phyloP scores from a whole-genome alignment of 306 rosid genomes.

The Pyrus bretschneideri region DNA sequence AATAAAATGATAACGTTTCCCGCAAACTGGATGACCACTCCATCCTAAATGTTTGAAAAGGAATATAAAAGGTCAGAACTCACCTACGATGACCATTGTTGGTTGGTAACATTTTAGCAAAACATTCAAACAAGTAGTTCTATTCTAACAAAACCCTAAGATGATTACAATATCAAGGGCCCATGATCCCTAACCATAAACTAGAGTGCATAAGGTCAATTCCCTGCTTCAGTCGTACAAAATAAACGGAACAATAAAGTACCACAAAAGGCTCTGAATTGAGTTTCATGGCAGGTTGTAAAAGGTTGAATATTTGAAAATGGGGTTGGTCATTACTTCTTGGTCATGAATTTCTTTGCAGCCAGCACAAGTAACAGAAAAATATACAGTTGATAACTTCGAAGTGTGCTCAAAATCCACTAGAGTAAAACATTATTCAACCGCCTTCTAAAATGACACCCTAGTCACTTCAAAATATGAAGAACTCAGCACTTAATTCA shows the following conservation, averaged over 20 bases:
- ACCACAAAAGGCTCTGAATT: background rate
- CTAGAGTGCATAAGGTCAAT: background rate
- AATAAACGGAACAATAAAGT: background rate
- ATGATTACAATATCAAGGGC: background rate
- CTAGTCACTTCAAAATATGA: background rate
- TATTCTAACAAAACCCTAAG: background rate
- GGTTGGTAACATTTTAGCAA: background rate
- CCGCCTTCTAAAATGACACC: background rate
- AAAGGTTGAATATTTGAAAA: background rate
- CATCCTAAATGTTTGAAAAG: slow-evolving; percentile 49
- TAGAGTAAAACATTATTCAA: background rate
- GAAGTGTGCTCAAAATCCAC: background rate
- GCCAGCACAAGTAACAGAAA: background rate
- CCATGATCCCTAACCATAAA: background rate
- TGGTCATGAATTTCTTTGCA: background rate
- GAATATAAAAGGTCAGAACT: slow-evolving; percentile 8
- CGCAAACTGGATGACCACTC: slow-evolving; percentile 94
- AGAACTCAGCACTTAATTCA: background rate
- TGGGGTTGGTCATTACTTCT: background rate
- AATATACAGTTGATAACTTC: background rate
- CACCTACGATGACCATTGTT: background rate
- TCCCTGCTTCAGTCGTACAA: background rate
- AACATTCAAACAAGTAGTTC: background rate
- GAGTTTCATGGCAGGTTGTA: background rate
- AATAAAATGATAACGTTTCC: slow-evolving; percentile 87